Conservation (phyloP, 1,284 basidiomycete genomes). For the Apiotrichum mycotoxinovorans region DNA sequence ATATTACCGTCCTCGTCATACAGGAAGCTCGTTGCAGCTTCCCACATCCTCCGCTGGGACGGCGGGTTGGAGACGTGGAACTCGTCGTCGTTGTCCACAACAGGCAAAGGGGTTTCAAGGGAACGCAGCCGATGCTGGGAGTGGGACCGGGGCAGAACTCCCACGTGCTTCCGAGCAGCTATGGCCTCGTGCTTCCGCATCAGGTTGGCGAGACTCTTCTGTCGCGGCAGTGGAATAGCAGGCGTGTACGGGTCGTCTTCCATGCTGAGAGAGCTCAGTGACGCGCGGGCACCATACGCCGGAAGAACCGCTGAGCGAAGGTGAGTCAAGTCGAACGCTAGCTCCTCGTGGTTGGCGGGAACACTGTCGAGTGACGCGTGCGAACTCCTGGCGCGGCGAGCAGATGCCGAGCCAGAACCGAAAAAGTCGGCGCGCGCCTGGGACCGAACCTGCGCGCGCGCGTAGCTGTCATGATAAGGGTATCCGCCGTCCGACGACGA, state of each 20-base stretch:
- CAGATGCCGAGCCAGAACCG: background rate
- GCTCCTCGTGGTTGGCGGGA: background rate
- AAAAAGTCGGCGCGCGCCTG: background rate
- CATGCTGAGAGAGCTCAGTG: background rate
- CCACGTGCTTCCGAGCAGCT: background rate
- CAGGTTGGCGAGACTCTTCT: background rate
- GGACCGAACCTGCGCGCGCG: background rate
- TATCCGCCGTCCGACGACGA: background rate
- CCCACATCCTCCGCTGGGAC: constrained; percentile 30
- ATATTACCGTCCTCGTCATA: constrained; percentile 38
- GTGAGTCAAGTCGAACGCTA: background rate
- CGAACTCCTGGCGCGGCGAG: background rate
- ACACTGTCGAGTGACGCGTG: background rate
- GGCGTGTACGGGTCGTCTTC: background rate
- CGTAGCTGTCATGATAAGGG: background rate
- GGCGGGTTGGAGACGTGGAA: constrained; percentile 34
- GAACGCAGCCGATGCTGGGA: background rate
- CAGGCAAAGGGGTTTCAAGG: background rate
- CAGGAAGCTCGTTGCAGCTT: constrained; percentile 44
- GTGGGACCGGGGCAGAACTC: too few species aligned
- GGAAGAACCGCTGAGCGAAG: background rate
- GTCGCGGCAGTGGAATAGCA: background rate
- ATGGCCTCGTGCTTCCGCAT: background rate
- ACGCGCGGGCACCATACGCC: background rate
- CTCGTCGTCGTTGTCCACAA: constrained; percentile 19